Conservation (phyloP, 2,329 filamentous ascomycete genomes). For the Curvularia sp. region DNA sequence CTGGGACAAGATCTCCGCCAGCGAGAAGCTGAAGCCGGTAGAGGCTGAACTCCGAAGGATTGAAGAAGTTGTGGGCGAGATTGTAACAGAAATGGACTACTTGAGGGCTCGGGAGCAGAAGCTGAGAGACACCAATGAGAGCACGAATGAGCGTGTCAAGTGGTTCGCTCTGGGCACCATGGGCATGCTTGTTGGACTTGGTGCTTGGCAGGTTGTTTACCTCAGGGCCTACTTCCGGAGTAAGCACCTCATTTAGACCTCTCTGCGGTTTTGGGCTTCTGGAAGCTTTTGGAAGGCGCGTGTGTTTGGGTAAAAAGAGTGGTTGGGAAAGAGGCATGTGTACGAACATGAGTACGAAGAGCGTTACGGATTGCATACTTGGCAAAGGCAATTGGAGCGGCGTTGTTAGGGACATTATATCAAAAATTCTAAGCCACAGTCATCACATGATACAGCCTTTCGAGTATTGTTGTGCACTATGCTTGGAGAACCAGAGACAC, state of each 20-base stretch:
- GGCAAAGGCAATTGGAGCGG: constrained; percentile 25
- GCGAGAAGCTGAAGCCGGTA: constrained; percentile 96
- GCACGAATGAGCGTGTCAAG: constrained; percentile 97
- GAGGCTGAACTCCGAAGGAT: constrained; percentile 93
- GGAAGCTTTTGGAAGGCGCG: not conserved
- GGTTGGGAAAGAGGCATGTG: not conserved
- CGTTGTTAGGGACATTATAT: constrained; percentile 32
- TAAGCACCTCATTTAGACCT: constrained; percentile 59
- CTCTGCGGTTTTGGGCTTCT: no score
- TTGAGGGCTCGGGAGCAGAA: constrained; percentile 88
- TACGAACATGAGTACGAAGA: not conserved
- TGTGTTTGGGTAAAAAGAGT: constrained; percentile 9
- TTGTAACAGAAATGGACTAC: constrained; percentile 96
- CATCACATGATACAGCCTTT: not conserved
- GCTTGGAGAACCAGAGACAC: not conserved
- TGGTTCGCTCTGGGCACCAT: constrained; percentile 97
- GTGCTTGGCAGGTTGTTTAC: constrained; percentile 97
- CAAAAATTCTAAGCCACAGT: constrained; percentile 8
- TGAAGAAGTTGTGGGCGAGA: constrained; percentile 86
- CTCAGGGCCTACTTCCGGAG: constrained; percentile 87
- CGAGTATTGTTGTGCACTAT: not conserved
- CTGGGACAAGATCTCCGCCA: constrained; percentile 94
- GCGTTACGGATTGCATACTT: constrained; percentile 26
- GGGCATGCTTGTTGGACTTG: constrained; percentile 84
- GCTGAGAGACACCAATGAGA: constrained; percentile 98